Base-by-base conservation (phyloP, 202 grass and related monocot species). In the Saccharum hybrid region DNA sequence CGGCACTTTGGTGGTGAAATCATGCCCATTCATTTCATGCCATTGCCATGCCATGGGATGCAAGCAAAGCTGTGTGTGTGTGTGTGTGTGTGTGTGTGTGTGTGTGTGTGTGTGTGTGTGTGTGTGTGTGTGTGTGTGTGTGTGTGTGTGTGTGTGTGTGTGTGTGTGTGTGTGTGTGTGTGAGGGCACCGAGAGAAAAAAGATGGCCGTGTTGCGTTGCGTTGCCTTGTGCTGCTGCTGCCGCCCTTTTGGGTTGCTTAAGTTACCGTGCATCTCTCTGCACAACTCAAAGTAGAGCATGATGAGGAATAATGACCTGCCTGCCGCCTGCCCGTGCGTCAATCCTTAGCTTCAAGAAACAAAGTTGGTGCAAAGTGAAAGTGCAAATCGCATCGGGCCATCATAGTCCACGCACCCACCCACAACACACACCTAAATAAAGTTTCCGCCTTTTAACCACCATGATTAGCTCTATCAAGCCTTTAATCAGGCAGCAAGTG, bases 351-450 rank as follows among this genome's bases (percentile, higher is more conserved):
- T 90, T 90, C 75, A 90, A 90, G 88, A 90, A 90, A 90, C 84
- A 87, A 75, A 90, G 88, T 90, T 80, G 88, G 75, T 90, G 84
- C 88, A 90, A 90, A 90, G 88, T 87, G 37, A 87, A 90, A 84
- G 88, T 40, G 80, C 86, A 69, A 80, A 87, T 79, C 68, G 84
- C 65, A 71, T 81, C 31, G 12, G 52, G 34, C 74, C 84, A 90
- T 86, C 84, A 90, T 83, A 74, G 88, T 37, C 56, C 83, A 79
- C 88, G 61, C 84, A 79, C 88, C 61, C 84, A 62, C 81, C 67
- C 77, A 39, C 79, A 13, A 63, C 54, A 22, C 19, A 52, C 80
- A 86, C 80, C 71, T 62, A 80, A 74, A 74, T 74, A 74, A 90
- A 90, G 84, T 63, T 23, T 14, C 40, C 79, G 48, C 84, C 86